Base-by-base conservation (phyloP, 169 alveolate genomes). In the Babesia sp. region DNA sequence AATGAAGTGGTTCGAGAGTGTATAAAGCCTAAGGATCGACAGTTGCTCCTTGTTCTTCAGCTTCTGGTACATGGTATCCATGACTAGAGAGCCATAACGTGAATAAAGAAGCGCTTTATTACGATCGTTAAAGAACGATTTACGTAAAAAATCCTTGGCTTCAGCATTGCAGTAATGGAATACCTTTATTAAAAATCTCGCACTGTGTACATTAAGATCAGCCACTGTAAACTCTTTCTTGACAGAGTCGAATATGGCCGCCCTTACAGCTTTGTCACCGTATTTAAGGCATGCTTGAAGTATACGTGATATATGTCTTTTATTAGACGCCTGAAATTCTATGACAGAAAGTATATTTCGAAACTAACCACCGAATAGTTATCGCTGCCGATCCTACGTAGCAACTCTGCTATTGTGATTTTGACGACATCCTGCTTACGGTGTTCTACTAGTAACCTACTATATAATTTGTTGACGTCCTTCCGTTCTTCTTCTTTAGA, bases 211-310 rank as follows among this genome's bases (percentile, higher is more conserved):
- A 26, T 71, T 81, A 33, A 71, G 70, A 69, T 64, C 53, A 20
- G n/a, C 12, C 0, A 72, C 48, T 36, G 45, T 51, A 36, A 71
- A 73, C 44, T 73, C 66, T 18, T 41, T 69, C 69, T 67, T 81
- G 39, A 50, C 45, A 66, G 37, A 56, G 51, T 72, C 57, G 36
- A 59, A 71, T n/a, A 81, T 72, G 12, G 31, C 7, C 48, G 60
- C 26, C 34, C 81, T 29, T 24, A 45, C 69, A n/a, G 26, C 7
- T 4, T 67, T 39, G 45, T 58, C 81, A 12, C 89, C 89, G 68
- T 81, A 81, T 51, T 81, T 81, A 22, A 81, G 67, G 36, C 89
- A 81, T 29, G 89, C 89, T 58, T 81, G 89, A 8, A 81, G 70
- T 3, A 81, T 70, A 0, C 89, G 58, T 20, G 89, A 71, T 3